Evolutionary conservation across 2,329 filamentous ascomycete genomes (phyloP), one percentile per base, ranked within the genome.

Genomic region (Penicillium concentricum): DNA sequence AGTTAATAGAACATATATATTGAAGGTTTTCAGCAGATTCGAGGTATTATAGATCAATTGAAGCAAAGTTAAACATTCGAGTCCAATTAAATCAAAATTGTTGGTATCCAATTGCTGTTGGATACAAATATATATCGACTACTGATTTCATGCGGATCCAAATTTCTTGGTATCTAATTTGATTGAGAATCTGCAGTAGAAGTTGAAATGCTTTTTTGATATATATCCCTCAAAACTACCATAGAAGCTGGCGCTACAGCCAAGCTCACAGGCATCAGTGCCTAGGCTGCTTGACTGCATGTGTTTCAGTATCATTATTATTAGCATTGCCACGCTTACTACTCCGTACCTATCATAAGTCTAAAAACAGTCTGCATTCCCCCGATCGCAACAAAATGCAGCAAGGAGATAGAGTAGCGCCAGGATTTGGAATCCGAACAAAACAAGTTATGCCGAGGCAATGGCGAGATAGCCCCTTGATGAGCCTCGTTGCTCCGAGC

Each of bases 371-470:
- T 42, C 39, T 46, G 32, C 56, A 64, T 62, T 54, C 22, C 56
- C 30, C 56, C 57, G 22, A 63, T 61, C 54, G n/a, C 10, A 41
- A 28, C 43, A 47, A 32, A 62, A 61, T 57, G 57, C 59, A 59
- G 59, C 61, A 65, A 64, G 64, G 64, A 50, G 30, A 28, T 22
- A 35, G 7, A 38, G 32, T 57, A 24, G 54, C 42, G 38, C 54
- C 56, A 59, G 51, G 35, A 32, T 57, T 46, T 42, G 30, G 44
- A 51, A 46, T 46, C 44, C 2, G 28, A 51, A 58, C 42, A 38
- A 24, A 47, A 38, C 41, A 42, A 60, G 46, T 22, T 60, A 49
- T 54, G 61, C 62, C 55, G 58, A 62, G 30, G 41, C 37, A 46
- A 50, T 47, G 35, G 47, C 37, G 45, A 42, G 26, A 52, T 42